These are phyloP conservation scores for Amborella trichopoda DNA, from an alignment of 164 flowering plant genomes.

Conservation along the genomic window DNA sequence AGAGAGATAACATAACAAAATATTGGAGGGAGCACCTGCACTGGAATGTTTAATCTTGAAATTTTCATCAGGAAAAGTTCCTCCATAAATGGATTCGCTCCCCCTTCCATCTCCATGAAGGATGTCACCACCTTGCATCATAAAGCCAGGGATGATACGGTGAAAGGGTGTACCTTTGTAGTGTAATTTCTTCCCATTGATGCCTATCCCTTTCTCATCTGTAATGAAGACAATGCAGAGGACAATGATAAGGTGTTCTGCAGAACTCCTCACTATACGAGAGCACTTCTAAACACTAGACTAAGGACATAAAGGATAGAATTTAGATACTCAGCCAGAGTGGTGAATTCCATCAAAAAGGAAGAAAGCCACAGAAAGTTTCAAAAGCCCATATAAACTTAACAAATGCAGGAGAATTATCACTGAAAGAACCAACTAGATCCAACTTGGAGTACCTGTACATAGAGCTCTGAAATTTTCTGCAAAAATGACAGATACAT, in stretches of 20 bases:
- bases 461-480: slow-evolving; percentile 97
- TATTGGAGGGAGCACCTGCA: slow-evolving; percentile 79
- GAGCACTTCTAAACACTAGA: too few relatives aligned
- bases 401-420: too few relatives aligned
- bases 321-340: too few relatives aligned
- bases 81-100: slow-evolving; percentile 75
- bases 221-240: slow-evolving; percentile 9
- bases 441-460: slow-evolving; percentile 48
- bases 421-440: not conserved
- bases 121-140: slow-evolving; percentile 94
- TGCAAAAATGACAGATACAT: too few relatives aligned
- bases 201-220: slow-evolving; percentile 76
- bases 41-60: slow-evolving; percentile 79
- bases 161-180: slow-evolving; percentile 90
- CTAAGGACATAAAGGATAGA: too few relatives aligned
- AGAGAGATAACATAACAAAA: too few relatives aligned
- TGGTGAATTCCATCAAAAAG: too few relatives aligned
- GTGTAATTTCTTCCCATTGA: slow-evolving; percentile 57
- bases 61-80: slow-evolving; percentile 84
- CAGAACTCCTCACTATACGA: too few relatives aligned
- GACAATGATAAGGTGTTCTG: too few relatives aligned
- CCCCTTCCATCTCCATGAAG: slow-evolving; percentile 70
- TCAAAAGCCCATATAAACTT: too few relatives aligned
- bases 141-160: slow-evolving; percentile 85
- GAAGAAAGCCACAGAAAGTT: too few relatives aligned